Evolutionary conservation across 768 basidiomycete species (phyloP), one percentile per base, ranked within the genome.

Genomic region (Suillus hirtellus): DNA sequence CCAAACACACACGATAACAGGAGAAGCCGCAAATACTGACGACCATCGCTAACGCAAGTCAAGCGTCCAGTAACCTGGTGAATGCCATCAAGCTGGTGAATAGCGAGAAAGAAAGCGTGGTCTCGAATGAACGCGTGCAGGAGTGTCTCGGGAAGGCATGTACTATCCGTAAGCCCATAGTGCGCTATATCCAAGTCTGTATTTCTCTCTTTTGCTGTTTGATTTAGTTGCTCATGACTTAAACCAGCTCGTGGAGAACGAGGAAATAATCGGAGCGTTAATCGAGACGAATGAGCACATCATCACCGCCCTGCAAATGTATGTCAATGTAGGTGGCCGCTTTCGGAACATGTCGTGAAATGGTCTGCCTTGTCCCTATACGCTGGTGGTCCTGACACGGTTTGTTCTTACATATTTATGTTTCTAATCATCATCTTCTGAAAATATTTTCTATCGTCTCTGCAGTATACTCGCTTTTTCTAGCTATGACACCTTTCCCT

Each of bases 61-160:
- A 96, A 73, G 90, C 93, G 2, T 91, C 95, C 4, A 95, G 86
- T 75, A 96, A 96, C 69, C 80, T 99, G 21, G 87, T 92, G 63
- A 99, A 98, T 70, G 94, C 97, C 1, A 91, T 98, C 68, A 92
- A 84, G 89, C 84, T 92, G 66, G 92, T 99, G 52, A 97, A 99
- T 72, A 82, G 86, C 21, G 87, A 93, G 67, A 88, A 86, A 46
- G 96, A 97, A 68, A 89, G 78, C 55, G 75, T 98, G 56, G 75
- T 84, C 63, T 80, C 84, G 14, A 96, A 96, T 71, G 80, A 82
- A 59, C 86, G 89, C 27, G 94, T 99, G 7, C 93, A 96, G 75
- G 90, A 94, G 59, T 95, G 92, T 72, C 80, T 99, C 21, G 78
- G 80, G 38, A 89, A 86, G 65, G 89, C 93, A 19, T 95, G 90